A percentile compares a stretch with the other conserved stretches of the same genome.
Evolutionary conservation across 805 yeast genomes (phyloP).

Genomic region (Teunomyces barrocoloradensis): DNA sequence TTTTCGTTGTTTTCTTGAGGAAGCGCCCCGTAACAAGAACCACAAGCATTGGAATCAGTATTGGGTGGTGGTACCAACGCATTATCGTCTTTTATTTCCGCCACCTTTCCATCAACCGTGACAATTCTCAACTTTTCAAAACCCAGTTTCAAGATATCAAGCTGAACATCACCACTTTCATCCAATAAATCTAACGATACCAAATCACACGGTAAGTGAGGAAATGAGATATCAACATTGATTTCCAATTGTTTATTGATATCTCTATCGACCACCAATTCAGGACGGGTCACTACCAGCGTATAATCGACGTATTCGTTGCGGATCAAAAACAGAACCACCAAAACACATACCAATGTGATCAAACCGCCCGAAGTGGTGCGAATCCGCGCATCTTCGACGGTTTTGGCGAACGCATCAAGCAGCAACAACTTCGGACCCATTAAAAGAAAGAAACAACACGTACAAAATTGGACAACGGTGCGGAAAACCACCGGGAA

Average conservation of each 20-base stretch:
- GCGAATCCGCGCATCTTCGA: slow-evolving; percentile 86
- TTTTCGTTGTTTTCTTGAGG: slow-evolving; percentile 54
- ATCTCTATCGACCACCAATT: slow-evolving; percentile 84
- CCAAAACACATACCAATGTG: slow-evolving; percentile 64
- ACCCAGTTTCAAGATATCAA: slow-evolving; percentile 67
- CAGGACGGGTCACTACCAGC: slow-evolving; percentile 68
- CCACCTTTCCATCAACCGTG: too few relatives aligned
- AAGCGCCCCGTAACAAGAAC: slow-evolving; percentile 85
- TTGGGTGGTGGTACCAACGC: too few relatives aligned
- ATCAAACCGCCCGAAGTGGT: slow-evolving; percentile 90
- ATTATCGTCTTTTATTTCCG: too few relatives aligned
- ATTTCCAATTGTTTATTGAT: slow-evolving; percentile 72
- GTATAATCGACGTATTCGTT: slow-evolving; percentile 79
- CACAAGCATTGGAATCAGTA: slow-evolving; percentile 39
- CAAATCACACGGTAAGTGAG: slow-evolving; percentile 80
- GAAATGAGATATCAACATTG: slow-evolving; percentile 79
- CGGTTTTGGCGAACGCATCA: slow-evolving; percentile 93
- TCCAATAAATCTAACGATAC: slow-evolving; percentile 86
- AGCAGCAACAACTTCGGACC: slow-evolving; percentile 48
- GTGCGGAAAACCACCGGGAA: too few relatives aligned
- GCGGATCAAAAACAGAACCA: slow-evolving; percentile 60
- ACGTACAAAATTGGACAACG: too few relatives aligned
- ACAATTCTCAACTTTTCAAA: slow-evolving; percentile 51
- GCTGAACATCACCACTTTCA: slow-evolving; percentile 78
- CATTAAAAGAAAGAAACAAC: too few relatives aligned